Evolutionary conservation across 2,329 filamentous ascomycete species (phyloP).

Genomic region (Penicillium olsonii): DNA sequence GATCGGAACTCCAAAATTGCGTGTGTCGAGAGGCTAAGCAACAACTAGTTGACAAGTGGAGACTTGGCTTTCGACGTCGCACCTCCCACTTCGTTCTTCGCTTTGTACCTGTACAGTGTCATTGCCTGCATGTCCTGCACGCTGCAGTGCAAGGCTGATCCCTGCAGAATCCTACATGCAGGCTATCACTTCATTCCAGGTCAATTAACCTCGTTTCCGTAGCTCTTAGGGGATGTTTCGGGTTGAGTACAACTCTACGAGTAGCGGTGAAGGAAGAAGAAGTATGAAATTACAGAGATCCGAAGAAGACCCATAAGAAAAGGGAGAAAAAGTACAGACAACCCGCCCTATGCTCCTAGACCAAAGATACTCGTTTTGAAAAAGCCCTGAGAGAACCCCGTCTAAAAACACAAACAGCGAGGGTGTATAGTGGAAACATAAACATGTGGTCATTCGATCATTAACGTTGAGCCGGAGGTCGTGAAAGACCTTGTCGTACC

Average conservation of each 20-base stretch:
- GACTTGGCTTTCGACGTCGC: neutral
- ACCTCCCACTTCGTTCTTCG: no score
- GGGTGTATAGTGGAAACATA: conserved; percentile 18
- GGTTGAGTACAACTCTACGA: neutral
- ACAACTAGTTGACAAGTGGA: neutral
- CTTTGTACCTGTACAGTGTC: no score
- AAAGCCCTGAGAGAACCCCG: conserved; percentile 13
- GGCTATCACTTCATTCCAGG: no score
- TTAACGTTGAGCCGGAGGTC: conserved; percentile 39
- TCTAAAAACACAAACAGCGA: conserved; percentile 18
- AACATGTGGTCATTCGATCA: conserved; percentile 30
- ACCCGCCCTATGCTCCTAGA: conserved; percentile 17
- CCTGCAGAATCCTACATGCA: no score
- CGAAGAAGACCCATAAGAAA: neutral
- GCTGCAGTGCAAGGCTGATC: neutral
- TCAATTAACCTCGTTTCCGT: neutral
- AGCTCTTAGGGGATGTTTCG: neutral
- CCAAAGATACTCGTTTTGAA: conserved; percentile 16
- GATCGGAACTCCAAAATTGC: neutral
- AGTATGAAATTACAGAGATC: neutral
- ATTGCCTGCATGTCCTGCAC: neutral
- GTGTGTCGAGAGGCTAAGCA: neutral
- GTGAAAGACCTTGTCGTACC: conserved; percentile 48
- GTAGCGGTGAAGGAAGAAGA: neutral
- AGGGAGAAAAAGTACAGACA: conserved; percentile 10